Conservation (phyloP, 2,329 filamentous ascomycete species). For the Penicillium verrucosum region DNA sequence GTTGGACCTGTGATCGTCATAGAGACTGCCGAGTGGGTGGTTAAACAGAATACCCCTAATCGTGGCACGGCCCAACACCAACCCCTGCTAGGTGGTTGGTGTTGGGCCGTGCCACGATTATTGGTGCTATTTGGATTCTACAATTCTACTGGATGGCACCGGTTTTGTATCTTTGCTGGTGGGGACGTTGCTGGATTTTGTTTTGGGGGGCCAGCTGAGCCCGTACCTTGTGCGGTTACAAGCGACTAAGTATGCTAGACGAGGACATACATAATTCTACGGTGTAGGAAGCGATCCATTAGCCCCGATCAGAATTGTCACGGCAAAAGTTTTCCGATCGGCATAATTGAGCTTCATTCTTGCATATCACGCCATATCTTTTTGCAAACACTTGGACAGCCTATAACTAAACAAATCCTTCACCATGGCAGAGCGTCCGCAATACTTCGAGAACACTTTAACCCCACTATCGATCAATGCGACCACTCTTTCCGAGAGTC, state of each 20-base stretch:
- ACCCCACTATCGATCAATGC: conserved; percentile 13
- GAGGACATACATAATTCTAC: too few relatives aligned
- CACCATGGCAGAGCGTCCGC: conserved; percentile 21
- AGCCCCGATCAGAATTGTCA: not conserved
- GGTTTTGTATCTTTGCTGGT: not conserved
- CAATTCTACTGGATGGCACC: too few relatives aligned
- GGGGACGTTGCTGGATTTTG: not conserved
- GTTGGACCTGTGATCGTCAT: too few relatives aligned
- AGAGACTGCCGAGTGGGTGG: too few relatives aligned
- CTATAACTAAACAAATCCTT: not conserved
- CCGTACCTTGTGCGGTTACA: not conserved
- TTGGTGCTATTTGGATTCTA: too few relatives aligned
- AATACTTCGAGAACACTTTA: conserved; percentile 23
- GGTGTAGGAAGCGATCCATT: not conserved
- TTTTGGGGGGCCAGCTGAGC: not conserved
- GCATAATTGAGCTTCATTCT: not conserved
- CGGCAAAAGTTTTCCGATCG: not conserved
- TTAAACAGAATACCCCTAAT: too few relatives aligned
- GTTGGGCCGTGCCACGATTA: too few relatives aligned
- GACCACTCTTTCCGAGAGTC: conserved; percentile 13
- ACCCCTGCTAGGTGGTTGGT: too few relatives aligned
- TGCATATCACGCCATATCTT: conserved; percentile 13
- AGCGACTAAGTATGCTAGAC: too few relatives aligned
- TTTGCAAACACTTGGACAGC: not conserved
- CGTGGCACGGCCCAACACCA: too few relatives aligned